Percentiles rank a stretch among this genome's conserved stretches.
Evolutionary conservation across 2,329 filamentous ascomycete genomes (phyloP).

Genomic region (Fusarium anguioides): DNA sequence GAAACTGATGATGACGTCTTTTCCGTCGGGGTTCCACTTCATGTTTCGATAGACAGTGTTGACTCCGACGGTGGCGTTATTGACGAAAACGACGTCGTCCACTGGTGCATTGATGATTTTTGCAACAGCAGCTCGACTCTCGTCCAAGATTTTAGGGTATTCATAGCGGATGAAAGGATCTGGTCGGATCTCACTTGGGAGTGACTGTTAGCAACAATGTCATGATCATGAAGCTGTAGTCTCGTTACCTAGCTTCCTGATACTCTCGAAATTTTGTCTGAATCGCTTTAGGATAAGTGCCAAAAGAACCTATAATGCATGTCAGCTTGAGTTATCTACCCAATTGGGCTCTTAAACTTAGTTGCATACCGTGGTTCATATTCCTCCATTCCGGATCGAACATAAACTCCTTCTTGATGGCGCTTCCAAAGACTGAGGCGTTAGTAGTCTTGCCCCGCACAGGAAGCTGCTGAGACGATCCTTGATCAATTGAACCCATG

Average conservation of each 20-base stretch:
- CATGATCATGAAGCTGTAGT: not conserved
- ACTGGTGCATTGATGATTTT: constrained; percentile 72
- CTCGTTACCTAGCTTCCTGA: constrained; percentile 67
- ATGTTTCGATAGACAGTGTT: constrained; percentile 86
- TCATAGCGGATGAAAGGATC: constrained; percentile 82
- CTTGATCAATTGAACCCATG: constrained; percentile 40
- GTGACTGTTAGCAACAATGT: not conserved
- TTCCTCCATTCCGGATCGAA: constrained; percentile 76
- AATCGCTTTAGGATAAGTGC: constrained; percentile 75
- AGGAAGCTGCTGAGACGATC: constrained; percentile 35
- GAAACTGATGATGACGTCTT: constrained; percentile 84
- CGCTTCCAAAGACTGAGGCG: constrained; percentile 48
- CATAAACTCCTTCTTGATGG: constrained; percentile 72
- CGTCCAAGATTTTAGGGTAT: constrained; percentile 71
- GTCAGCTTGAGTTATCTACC: not conserved
- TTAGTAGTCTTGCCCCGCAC: constrained; percentile 35
- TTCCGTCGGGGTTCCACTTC: constrained; percentile 72
- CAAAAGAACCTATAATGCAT: constrained; percentile 74
- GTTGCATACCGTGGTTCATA: constrained; percentile 85
- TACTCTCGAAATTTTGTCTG: constrained; percentile 69
- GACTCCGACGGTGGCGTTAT: constrained; percentile 82
- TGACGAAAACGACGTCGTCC: constrained; percentile 78
- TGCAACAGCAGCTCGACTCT: constrained; percentile 75
- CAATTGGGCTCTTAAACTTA: constrained; percentile 6
- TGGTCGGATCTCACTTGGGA: constrained; percentile 72